A percentile compares a stretch with the other conserved stretches of the same genome.
phyloP scores from a whole-genome alignment of 1,284 basidiomycete species.

The Apiotrichum domesticum region DNA sequence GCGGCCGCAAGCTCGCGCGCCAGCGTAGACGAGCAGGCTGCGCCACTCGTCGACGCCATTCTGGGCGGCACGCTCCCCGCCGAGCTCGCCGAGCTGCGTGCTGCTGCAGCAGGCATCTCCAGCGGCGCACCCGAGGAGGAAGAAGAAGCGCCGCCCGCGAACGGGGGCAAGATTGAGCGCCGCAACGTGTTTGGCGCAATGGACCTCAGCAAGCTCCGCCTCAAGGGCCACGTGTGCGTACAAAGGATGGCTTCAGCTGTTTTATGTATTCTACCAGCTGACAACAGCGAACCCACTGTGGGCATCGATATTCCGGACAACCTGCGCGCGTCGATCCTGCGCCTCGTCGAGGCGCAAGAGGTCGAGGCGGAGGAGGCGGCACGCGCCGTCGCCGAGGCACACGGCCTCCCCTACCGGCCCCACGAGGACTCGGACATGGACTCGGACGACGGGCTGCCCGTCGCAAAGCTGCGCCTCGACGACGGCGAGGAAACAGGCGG shows the following conservation, averaged over 20 bases:
- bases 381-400: conserved; percentile 41
- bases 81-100: conserved; percentile 31
- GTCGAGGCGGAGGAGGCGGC: conserved; percentile 62
- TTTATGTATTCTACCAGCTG: not conserved
- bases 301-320: conserved; percentile 62
- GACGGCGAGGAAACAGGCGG: conserved; percentile 22
- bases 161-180: conserved; percentile 49
- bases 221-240: conserved; percentile 55
- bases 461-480: conserved; percentile 22
- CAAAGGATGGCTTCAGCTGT: too few species aligned
- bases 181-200: conserved; percentile 64
- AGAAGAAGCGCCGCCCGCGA: not conserved
- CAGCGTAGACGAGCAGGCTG: conserved; percentile 28
- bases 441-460: conserved; percentile 9
- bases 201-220: conserved; percentile 56
- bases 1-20: conserved; percentile 16
- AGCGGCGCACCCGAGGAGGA: not conserved
- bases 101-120: conserved; percentile 9
- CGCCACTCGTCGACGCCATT: conserved; percentile 40
- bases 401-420: conserved; percentile 21
- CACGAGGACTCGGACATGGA: conserved; percentile 32
- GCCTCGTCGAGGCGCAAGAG: conserved; percentile 62
- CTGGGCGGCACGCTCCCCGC: conserved; percentile 34
- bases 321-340: conserved; percentile 72
- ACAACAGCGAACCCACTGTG: conserved; percentile 34